Evolutionary conservation across 768 basidiomycete species (phyloP).

Genomic region (Phylloporus arenicola): DNA sequence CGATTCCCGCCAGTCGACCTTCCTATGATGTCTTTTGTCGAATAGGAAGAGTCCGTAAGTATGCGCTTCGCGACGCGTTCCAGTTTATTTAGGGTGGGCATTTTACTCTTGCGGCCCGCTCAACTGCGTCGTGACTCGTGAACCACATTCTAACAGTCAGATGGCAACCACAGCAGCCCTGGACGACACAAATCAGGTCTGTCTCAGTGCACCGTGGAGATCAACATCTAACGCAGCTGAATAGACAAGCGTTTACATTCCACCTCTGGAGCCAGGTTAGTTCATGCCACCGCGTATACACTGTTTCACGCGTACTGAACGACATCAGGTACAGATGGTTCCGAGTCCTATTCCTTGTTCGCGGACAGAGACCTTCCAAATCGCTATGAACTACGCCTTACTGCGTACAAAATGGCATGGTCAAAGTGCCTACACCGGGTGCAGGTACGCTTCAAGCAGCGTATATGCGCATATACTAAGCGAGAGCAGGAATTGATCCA

Average conservation of each 20-base stretch:
- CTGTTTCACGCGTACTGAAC: background rate
- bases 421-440: conserved; percentile 50
- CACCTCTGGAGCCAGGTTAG: conserved; percentile 20
- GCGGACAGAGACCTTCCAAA: conserved; percentile 27
- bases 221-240: conserved; percentile 7
- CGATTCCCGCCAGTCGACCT: too few relatives aligned
- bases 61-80: too few relatives aligned
- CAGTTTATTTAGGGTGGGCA: conserved; percentile 22
- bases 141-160: background rate
- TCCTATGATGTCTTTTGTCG: too few relatives aligned
- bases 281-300: background rate
- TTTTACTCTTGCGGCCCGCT: too few relatives aligned
- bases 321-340: conserved; percentile 14
- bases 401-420: conserved; percentile 57
- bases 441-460: conserved; percentile 38
- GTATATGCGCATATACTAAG: conserved; percentile 1
- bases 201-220: background rate
- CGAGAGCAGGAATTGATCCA: conserved; percentile 39
- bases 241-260: conserved; percentile 30
- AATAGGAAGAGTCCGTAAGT: too few relatives aligned
- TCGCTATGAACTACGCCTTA: conserved; percentile 39
- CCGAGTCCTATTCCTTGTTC: conserved; percentile 23
- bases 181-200: conserved; percentile 25
- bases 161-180: conserved; percentile 16
- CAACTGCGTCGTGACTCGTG: background rate